Evolutionary conservation across 2,329 filamentous ascomycete species (phyloP), one percentile per base, ranked within the genome.

Genomic region (Colletotrichum sp.): DNA sequence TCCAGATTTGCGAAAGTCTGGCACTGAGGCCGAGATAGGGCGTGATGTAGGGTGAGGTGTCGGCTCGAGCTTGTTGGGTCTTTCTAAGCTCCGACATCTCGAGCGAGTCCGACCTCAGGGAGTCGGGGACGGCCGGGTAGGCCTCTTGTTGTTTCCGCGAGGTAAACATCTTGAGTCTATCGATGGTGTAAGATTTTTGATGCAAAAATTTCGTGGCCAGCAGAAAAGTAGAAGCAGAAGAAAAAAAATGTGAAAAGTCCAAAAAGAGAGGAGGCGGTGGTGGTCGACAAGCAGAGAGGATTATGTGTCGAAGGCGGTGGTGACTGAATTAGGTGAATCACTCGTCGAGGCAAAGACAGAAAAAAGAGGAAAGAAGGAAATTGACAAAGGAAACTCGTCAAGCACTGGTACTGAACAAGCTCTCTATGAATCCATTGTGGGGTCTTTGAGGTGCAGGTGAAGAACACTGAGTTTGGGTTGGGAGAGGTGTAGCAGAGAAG

Each of bases 1-100:
- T 93, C 96, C 96, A 98, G 85, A 98, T 91, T 88, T 99, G 97
- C 68, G 97, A 99, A 81, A 99, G 90, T 81, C 96, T 93, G 81
- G 96, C 93, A 82, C 93, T 92, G 82, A 98, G 92, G 81, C 96
- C 96, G 78, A 99, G 94, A 85, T 99, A 99, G 77, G 97, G 96
- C 78, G 96, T 98, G 82, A 94, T 90, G 82, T 92, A 92, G 83
- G 91, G 91, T 84, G 92, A 90, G 78, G 94, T 93, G 83, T 89
- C 89, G 83, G 90, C 81, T 67, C 82, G 82, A 69, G 81, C 80
- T 69, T 83, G 79, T 64, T 82, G 81, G 21, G 81, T 77, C 72
- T 81, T 83, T 60, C 79, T 80, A 75, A 83, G 78, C 68, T 83
- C 81, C 71, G 81, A 78, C 77, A 84, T 81, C 75, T 85, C 83